Percentiles rank a stretch among this genome's conserved stretches.
Evolutionary conservation across 2,329 filamentous ascomycete species (phyloP).

Genomic region (Calycina herbarum): DNA sequence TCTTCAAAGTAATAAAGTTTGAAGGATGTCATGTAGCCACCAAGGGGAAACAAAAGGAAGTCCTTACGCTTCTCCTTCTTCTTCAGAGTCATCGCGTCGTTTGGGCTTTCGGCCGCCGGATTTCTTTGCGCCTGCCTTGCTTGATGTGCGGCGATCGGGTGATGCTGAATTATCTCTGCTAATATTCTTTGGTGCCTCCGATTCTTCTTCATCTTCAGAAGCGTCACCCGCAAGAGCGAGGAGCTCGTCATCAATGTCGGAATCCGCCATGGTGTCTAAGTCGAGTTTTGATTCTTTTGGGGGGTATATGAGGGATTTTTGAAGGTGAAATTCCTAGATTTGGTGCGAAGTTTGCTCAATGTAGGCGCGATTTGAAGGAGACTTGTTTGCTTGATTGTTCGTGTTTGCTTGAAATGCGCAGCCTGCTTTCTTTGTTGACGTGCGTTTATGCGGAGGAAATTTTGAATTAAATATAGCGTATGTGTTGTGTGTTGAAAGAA

Average conservation of each 20-base stretch:
- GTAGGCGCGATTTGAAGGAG: not conserved
- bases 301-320: constrained; percentile 8
- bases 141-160: constrained; percentile 43
- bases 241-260: constrained; percentile 83
- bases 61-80: constrained; percentile 82
- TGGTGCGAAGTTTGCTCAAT: constrained; percentile 6
- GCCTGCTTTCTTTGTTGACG: not conserved
- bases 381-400: constrained; percentile 2
- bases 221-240: constrained; percentile 87
- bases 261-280: constrained; percentile 58
- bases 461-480: not conserved
- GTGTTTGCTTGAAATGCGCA: not conserved
- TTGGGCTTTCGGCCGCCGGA: constrained; percentile 49
- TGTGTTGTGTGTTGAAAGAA: not conserved
- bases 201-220: constrained; percentile 57
- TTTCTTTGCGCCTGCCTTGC: constrained; percentile 47
- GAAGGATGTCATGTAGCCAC: not conserved
- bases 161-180: constrained; percentile 58
- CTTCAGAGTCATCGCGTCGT: constrained; percentile 63
- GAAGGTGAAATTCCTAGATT: not conserved
- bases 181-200: constrained; percentile 47
- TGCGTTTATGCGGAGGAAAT: not conserved
- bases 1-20: not conserved
- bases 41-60: constrained; percentile 9
- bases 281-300: constrained; percentile 2